Evolutionary conservation across 129 eudicot genomes (phyloP).

Genomic region (Artemisia argyi): DNA sequence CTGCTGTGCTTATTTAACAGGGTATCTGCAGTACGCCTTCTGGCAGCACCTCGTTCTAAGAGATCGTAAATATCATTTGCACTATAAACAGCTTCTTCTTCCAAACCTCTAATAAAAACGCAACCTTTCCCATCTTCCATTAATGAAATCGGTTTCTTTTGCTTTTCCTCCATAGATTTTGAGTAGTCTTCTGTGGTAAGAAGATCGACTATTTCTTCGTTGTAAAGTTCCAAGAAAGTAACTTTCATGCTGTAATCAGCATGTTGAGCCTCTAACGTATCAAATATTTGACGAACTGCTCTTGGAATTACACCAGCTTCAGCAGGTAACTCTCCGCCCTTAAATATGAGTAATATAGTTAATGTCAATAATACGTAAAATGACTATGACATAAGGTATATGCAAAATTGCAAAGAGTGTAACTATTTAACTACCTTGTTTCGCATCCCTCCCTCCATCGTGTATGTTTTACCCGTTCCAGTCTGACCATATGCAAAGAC

Average conservation of each 20-base stretch:
- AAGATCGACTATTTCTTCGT: slow-evolving; percentile 77
- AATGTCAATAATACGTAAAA: background rate
- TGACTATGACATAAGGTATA: background rate
- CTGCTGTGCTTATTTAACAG: slow-evolving; percentile 82
- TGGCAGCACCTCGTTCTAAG: slow-evolving; percentile 80
- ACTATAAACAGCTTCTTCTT: slow-evolving; percentile 88
- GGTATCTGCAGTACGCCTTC: slow-evolving; percentile 89
- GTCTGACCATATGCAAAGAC: slow-evolving; percentile 93
- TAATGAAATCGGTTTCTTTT: slow-evolving; percentile 68
- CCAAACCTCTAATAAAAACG: slow-evolving; percentile 81
- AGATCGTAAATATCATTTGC: slow-evolving; percentile 85
- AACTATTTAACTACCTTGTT: slow-evolving; percentile 52
- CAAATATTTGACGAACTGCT: slow-evolving; percentile 86
- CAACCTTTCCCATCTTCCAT: slow-evolving; percentile 93
- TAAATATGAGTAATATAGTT: slow-evolving; percentile 10
- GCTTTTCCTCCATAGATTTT: slow-evolving; percentile 55
- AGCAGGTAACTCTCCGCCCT: slow-evolving; percentile 79
- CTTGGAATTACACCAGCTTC: slow-evolving; percentile 96
- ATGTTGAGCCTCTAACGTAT: slow-evolving; percentile 72
- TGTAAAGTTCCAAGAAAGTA: slow-evolving; percentile 81
- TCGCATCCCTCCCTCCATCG: slow-evolving; percentile 94
- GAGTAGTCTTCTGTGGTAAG: slow-evolving; percentile 65
- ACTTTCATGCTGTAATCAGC: slow-evolving; percentile 91
- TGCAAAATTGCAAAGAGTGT: background rate
- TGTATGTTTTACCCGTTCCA: slow-evolving; percentile 87